Evolutionary conservation across 75 land plant genomes (phyloP).

Genomic region (Sequoia sempervirens): DNA sequence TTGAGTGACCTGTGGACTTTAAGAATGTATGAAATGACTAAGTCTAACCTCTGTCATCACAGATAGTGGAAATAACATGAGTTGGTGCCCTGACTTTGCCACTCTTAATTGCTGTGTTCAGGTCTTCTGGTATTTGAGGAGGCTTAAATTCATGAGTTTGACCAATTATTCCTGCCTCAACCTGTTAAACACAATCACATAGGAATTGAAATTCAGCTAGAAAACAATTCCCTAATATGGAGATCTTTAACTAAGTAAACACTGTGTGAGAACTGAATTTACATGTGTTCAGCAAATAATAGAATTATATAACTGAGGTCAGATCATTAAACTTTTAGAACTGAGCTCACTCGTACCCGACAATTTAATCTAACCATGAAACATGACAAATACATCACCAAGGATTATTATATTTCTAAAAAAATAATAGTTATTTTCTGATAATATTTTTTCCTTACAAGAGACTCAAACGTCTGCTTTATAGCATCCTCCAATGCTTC

Average conservation of each 20-base stretch:
- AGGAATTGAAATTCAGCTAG: not conserved
- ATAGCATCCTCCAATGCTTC: constrained; percentile 77
- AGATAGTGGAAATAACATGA: constrained; percentile 95
- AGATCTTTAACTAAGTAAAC: not conserved
- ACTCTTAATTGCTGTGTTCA: constrained; percentile 79
- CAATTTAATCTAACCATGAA: not conserved
- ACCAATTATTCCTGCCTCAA: constrained; percentile 62
- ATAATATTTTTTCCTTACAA: constrained; percentile 40
- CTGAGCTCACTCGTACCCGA: not conserved
- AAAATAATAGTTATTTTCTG: not conserved
- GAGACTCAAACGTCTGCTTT: constrained; percentile 64
- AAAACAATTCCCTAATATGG: not conserved
- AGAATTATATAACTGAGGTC: not conserved
- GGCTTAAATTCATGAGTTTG: constrained; percentile 69
- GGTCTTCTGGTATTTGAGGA: constrained; percentile 93
- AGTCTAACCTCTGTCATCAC: constrained; percentile 61
- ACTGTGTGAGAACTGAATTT: not conserved
- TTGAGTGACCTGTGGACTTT: too few relatives aligned
- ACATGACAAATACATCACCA: not conserved
- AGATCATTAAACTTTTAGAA: too few relatives aligned
- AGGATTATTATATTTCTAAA: not conserved
- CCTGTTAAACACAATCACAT: constrained; percentile 25
- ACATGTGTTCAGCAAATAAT: not conserved
- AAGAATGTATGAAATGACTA: too few relatives aligned
- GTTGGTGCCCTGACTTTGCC: constrained; percentile 97